phyloP scores from a whole-genome alignment of 148 eudicot species.

The Talinum fruticosum region DNA sequence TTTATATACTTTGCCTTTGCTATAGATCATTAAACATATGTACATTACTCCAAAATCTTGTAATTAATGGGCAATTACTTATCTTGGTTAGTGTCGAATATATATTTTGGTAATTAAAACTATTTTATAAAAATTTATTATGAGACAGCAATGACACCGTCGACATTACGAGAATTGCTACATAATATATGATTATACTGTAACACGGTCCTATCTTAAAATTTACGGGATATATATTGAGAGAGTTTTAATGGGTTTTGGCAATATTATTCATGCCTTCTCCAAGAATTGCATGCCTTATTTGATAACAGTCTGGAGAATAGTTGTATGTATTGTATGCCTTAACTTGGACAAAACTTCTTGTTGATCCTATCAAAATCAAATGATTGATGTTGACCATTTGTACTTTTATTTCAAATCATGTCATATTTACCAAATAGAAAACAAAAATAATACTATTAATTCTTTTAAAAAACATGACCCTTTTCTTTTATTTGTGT shows the following conservation, averaged over 20 bases:
- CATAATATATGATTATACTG: too few relatives aligned
- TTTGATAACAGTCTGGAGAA: neutral
- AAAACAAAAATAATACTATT: neutral
- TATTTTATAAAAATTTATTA: too few relatives aligned
- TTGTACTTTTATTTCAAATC: neutral
- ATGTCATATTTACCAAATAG: neutral
- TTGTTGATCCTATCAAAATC: neutral
- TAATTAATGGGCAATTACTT: neutral
- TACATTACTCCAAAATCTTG: neutral
- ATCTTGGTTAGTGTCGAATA: neutral
- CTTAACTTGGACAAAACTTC: neutral
- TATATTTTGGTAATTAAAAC: neutral
- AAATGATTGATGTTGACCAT: neutral
- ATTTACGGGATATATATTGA: too few relatives aligned
- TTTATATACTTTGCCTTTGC: neutral
- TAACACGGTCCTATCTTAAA: too few relatives aligned
- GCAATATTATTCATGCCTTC: too few relatives aligned
- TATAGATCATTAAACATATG: neutral
- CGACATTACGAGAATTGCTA: too few relatives aligned
- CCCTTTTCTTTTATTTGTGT: too few relatives aligned
- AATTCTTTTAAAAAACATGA: too few relatives aligned
- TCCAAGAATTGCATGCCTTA: too few relatives aligned
- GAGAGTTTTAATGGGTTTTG: too few relatives aligned
- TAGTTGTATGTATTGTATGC: neutral
- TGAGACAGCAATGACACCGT: too few relatives aligned